Base-by-base conservation (phyloP, 345 rosid genomes). In the Lenwebbia sp. region DNA sequence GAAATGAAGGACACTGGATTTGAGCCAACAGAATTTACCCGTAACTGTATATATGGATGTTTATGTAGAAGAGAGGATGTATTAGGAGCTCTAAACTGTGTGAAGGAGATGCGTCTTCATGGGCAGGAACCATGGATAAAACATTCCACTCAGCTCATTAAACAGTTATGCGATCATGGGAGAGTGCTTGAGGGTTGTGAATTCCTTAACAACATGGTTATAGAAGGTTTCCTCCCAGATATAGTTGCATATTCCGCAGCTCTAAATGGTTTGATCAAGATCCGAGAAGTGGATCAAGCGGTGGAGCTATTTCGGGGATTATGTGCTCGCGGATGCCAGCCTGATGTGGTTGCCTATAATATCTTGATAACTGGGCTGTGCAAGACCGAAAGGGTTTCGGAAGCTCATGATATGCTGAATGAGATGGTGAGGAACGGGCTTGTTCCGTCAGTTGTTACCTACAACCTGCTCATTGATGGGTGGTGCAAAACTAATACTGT, bases 91-190 rank as follows among this genome's bases (percentile, higher is more conserved):
- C 85, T 94, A 51, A 91, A 88, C 88, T 57, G 93, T 60, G 86
- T 93, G 85, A 95, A 89, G 91, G 91, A 87, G 88, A 94, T 96
- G 99, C 95, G 95, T 28, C 50, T 90, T 84, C 88, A 92, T 89
- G 98, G 98, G 84, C 93, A 92, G 53, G 91, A 92, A 88, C 99
- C 99, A 22, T 96, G 96, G 96, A 90, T 92, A 85, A 96, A 95
- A 89, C 92, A 95, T 89, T 90, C 94, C 70, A 94, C 95, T 86
- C 89, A 87, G 82, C 94, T 96, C 51, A 94, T 95, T 3, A 93
- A 91, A 82, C 90, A 88, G 47, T 89, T 95, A 74, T 94, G 95
- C 82, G 90, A 91, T 87, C 85, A 86, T 86, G 92, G 93, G 83
- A 94, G 89, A 84, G 93, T 89, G 33, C 23, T 87, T 83, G 95